Percentiles rank a stretch among this genome's conserved stretches.
phyloP scores from a whole-genome alignment of 148 eudicot genomes.

The Fallopia convolvulus region DNA sequence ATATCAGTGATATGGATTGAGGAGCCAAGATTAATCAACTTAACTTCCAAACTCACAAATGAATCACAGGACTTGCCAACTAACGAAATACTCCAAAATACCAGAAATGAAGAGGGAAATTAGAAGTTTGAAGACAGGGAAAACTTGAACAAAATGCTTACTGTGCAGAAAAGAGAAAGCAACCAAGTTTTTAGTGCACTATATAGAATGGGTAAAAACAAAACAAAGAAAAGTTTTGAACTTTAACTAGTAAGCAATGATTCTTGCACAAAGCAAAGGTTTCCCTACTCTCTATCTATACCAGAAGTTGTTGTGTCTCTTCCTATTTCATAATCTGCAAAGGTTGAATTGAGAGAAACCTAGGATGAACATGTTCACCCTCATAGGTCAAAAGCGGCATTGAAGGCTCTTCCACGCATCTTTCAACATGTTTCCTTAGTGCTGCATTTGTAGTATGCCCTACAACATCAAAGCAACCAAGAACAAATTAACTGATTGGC shows the following conservation, averaged over 20 bases:
- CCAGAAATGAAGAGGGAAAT: too few species aligned
- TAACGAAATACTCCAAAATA: too few species aligned
- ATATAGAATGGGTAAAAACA: neutral
- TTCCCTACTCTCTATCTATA: neutral
- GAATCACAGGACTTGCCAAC: neutral
- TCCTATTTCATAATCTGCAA: neutral
- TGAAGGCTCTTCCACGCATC: slow-evolving; percentile 10
- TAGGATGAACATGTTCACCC: slow-evolving; percentile 11
- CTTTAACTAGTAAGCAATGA: neutral
- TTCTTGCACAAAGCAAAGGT: neutral
- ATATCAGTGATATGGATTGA: neutral
- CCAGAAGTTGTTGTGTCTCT: neutral
- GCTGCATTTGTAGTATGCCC: slow-evolving; percentile 15
- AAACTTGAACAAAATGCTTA: neutral
- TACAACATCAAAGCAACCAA: neutral
- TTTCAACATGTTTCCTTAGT: slow-evolving; percentile 10
- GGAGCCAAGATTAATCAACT: neutral
- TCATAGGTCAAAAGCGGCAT: slow-evolving; percentile 7
- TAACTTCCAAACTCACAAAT: too few species aligned
- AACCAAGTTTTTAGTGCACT: too few species aligned
- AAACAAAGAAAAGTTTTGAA: neutral
- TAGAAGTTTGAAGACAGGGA: neutral
- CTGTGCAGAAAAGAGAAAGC: neutral
- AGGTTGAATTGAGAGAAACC: neutral
- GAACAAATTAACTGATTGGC: too few species aligned